Evolutionary conservation across 2,329 filamentous ascomycete genomes (phyloP).

Genomic region (Penicillium polonicum): DNA sequence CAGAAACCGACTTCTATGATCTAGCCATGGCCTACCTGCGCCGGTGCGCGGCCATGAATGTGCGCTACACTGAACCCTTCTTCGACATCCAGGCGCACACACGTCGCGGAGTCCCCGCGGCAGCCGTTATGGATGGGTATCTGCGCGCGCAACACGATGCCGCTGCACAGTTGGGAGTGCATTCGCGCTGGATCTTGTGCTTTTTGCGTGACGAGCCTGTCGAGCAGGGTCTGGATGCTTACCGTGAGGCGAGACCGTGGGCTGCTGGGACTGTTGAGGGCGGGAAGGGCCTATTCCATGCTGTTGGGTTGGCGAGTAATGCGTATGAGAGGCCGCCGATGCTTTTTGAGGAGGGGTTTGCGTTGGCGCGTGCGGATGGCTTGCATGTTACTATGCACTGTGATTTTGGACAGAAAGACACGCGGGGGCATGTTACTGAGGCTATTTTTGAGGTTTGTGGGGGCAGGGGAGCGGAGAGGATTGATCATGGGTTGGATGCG

Average conservation of each 20-base stretch:
- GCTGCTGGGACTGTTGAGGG: conserved; percentile 18
- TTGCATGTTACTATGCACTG: conserved; percentile 50
- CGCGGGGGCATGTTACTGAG: conserved; percentile 46
- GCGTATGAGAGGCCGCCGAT: conserved; percentile 48
- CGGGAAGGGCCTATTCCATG: conserved; percentile 45
- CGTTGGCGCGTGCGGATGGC: conserved; percentile 15
- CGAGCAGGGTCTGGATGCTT: conserved; percentile 41
- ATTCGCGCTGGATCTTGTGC: conserved; percentile 44
- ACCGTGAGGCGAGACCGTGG: conserved; percentile 41
- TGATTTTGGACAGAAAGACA: conserved; percentile 53
- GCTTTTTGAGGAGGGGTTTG: conserved; percentile 47
- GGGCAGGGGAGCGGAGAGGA: conserved; percentile 35
- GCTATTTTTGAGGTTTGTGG: conserved; percentile 33
- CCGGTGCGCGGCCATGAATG: conserved; percentile 37
- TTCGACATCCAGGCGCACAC: conserved; percentile 48
- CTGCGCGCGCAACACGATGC: conserved; percentile 35
- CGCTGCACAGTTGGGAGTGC: conserved; percentile 27
- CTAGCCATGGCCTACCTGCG: conserved; percentile 42
- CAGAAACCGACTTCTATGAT: conserved; percentile 42
- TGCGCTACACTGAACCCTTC: conserved; percentile 45
- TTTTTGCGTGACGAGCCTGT: conserved; percentile 45
- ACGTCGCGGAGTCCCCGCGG: conserved; percentile 34
- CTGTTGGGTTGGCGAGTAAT: conserved; percentile 50
- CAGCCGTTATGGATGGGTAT: conserved; percentile 39
- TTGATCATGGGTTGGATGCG: conserved; percentile 47